Percentiles rank a stretch among this genome's conserved stretches.
Conservation (phyloP, 2,329 filamentous ascomycete genomes). For the Phyllosticta ampelicida region DNA sequence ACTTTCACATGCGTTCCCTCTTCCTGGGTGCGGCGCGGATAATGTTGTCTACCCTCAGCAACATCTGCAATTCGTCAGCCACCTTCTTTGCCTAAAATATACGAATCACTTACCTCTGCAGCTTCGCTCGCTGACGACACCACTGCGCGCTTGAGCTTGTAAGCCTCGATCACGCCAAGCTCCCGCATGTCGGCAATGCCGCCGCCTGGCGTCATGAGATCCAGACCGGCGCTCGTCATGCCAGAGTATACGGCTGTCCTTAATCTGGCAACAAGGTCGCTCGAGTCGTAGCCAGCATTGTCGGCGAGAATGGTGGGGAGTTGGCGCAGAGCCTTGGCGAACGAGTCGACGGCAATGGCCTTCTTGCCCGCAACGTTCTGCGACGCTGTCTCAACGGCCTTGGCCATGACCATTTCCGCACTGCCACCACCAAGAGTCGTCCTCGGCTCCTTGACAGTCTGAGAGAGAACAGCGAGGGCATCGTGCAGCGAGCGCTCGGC, state of each 20-base stretch:
- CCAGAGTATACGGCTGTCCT: slow-evolving; percentile 93
- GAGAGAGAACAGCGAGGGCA: slow-evolving; percentile 87
- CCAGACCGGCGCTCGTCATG: slow-evolving; percentile 82
- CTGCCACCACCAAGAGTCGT: slow-evolving; percentile 93
- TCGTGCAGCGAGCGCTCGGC: slow-evolving; percentile 94
- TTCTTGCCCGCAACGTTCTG: slow-evolving; percentile 96
- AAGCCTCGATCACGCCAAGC: slow-evolving; percentile 89
- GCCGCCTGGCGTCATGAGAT: slow-evolving; percentile 79
- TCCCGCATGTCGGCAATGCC: slow-evolving; percentile 95
- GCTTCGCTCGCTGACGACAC: slow-evolving; percentile 94
- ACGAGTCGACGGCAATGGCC: slow-evolving; percentile 83
- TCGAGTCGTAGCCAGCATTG: slow-evolving; percentile 92
- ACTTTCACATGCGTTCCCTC: slow-evolving; percentile 59
- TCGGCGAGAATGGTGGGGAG: slow-evolving; percentile 94
- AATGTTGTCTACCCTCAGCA: slow-evolving; percentile 94
- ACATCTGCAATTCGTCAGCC: slow-evolving; percentile 48
- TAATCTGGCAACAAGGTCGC: slow-evolving; percentile 81
- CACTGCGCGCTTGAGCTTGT: slow-evolving; percentile 97
- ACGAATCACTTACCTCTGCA: slow-evolving; percentile 61
- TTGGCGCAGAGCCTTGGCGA: slow-evolving; percentile 80
- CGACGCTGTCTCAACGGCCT: slow-evolving; percentile 87
- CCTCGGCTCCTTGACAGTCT: slow-evolving; percentile 88
- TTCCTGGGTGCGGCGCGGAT: slow-evolving; percentile 83
- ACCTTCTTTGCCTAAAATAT: slow-evolving; percentile 4
- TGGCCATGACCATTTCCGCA: slow-evolving; percentile 98